These are phyloP conservation scores for Cladophialophora chaetospira DNA, from an alignment of 2,329 filamentous ascomycete species.

Conservation along the genomic window DNA sequence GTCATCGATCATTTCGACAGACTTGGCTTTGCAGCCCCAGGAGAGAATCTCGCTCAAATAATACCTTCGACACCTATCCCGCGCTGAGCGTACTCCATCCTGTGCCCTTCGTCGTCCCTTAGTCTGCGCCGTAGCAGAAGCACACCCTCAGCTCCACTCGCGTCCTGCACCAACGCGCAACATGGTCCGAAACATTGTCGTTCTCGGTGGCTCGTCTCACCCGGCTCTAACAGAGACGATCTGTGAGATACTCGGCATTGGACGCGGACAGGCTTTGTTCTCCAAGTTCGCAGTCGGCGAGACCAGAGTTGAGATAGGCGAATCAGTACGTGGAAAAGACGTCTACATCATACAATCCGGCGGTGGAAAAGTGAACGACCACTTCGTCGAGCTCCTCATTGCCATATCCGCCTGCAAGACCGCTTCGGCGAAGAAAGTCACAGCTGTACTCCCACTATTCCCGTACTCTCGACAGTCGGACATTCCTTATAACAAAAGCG, in stretches of 20 bases:
- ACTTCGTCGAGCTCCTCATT: slow-evolving; percentile 94
- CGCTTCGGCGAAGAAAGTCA: slow-evolving; percentile 88
- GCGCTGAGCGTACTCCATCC: background rate
- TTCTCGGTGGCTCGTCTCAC: slow-evolving; percentile 92
- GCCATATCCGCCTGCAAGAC: slow-evolving; percentile 98
- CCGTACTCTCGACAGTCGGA: slow-evolving; percentile 96
- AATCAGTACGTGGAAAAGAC: slow-evolving; percentile 96
- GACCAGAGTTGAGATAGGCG: slow-evolving; percentile 91
- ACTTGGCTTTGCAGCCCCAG: slow-evolving; percentile 9
- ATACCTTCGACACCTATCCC: background rate
- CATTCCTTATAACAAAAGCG: slow-evolving; percentile 93
- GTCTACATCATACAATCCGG: slow-evolving; percentile 98
- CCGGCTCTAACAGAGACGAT: slow-evolving; percentile 83
- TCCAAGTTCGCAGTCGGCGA: slow-evolving; percentile 94
- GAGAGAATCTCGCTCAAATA: background rate
- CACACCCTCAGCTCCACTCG: background rate
- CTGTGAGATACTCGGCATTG: slow-evolving; percentile 83
- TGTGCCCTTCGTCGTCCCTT: background rate
- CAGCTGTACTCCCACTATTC: slow-evolving; percentile 90
- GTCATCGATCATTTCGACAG: slow-evolving; percentile 10
- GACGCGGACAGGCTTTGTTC: slow-evolving; percentile 79
- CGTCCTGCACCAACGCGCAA: background rate
- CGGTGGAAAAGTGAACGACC: slow-evolving; percentile 90
- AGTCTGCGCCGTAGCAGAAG: too few relatives aligned
- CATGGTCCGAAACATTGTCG: slow-evolving; percentile 94